Evolutionary conservation across 495 filamentous ascomycete genomes (phyloP), one percentile per base, ranked within the genome.

Genomic region (Delitschia confertaspora): DNA sequence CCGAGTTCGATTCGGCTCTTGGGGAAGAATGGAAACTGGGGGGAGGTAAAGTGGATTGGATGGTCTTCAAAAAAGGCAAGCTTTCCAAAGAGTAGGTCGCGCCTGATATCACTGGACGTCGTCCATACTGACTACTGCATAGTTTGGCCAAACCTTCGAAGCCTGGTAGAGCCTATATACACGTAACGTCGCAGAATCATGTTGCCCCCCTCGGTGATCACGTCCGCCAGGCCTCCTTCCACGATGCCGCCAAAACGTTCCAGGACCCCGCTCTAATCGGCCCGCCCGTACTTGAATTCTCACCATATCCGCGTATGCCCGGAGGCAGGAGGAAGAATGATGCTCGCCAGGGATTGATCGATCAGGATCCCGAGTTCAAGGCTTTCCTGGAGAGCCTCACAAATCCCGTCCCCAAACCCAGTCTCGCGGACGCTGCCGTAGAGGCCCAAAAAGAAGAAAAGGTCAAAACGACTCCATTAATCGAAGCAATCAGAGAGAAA

Each of bases 351-450:
- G 91, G 93, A 31, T 93, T 85, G 4, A 95, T 98, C 45, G 91
- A 98, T 52, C 86, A 89, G 55, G 91, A 98, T 59, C 77, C 82
- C 0, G 91, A 96, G 43, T 96, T 96, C 51, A 93, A 94, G 64
- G 75, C 75, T 16, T 98, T 96, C 57, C 74, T 98, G 5, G 84
- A 93, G 61, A 80, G 75, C 35, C 72, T 95, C 6, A 91, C 88
- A 2, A 82, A 84, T 38, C 87, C 87, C 0, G 74, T 82, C 21
- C 64, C 68, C 5, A 79, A 74, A 47, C 61, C 74, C 3, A 32
- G 60, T 0, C 36, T 66, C 6, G 65, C 74, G 2, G 79, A 82
- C 25, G 69, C 71, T 8, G 74, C 76, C 13, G 61, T 63, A 10
- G 64, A 69, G 23, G 30, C 49, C 20, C 80, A 83, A 55, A 73